These are phyloP conservation scores for Bocquillonia castaneifolia DNA, from an alignment of 441 rosid genomes.

Conservation along the genomic window DNA sequence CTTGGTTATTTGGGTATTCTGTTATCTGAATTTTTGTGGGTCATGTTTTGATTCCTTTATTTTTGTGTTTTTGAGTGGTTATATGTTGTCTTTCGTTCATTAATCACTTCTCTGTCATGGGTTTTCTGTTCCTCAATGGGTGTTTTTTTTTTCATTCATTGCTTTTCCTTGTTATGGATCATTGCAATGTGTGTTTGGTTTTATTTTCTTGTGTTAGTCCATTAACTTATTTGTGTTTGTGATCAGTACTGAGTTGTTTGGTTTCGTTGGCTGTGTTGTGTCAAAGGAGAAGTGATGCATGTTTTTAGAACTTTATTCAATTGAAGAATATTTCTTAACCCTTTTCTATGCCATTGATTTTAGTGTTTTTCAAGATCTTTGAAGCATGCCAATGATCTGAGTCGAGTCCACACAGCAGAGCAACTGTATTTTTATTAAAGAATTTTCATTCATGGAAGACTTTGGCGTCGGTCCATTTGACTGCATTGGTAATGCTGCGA, in stretches of 20 bases:
- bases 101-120: too few relatives aligned
- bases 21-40: too few relatives aligned
- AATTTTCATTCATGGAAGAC: constrained; percentile 49
- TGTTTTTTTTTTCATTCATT: too few relatives aligned
- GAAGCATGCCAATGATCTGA: constrained; percentile 15
- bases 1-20: too few relatives aligned
- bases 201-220: too few relatives aligned
- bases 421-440: constrained; percentile 15
- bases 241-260: not conserved
- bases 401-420: constrained; percentile 16
- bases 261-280: not conserved
- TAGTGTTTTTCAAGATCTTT: constrained; percentile 16
- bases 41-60: too few relatives aligned
- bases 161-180: too few relatives aligned
- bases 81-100: too few relatives aligned
- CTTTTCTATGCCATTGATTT: constrained; percentile 11
- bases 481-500: constrained; percentile 39
- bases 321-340: not conserved
- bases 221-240: not conserved
- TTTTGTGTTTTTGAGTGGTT: too few relatives aligned
- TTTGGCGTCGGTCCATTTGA: constrained; percentile 31
- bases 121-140: too few relatives aligned
- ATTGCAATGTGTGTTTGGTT: too few relatives aligned
- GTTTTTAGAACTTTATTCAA: not conserved
- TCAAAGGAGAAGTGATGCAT: not conserved